These are phyloP conservation scores for Drechslerella dactyloides DNA, from an alignment of 2,329 filamentous ascomycete genomes.

Conservation along the genomic window DNA sequence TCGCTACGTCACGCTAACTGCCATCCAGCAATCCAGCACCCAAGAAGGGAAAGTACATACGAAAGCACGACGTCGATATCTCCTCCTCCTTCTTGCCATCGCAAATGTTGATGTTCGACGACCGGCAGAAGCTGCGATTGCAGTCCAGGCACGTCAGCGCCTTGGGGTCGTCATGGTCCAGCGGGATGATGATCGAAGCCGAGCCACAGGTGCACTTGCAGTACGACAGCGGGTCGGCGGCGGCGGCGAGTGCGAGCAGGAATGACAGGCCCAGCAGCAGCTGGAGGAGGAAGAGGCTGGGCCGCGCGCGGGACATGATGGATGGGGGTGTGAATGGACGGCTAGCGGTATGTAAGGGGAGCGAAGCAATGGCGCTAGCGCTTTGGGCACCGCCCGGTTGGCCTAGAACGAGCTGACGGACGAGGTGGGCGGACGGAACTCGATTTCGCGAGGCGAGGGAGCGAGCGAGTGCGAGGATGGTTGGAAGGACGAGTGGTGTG, in stretches of 20 bases:
- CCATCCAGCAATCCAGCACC: neutral
- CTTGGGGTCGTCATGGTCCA: conserved; percentile 61
- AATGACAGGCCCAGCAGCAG: conserved; percentile 38
- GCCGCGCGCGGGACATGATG: conserved; percentile 27
- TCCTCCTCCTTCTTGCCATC: conserved; percentile 69
- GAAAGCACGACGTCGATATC: conserved; percentile 71
- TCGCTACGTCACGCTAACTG: too few species aligned
- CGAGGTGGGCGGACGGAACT: too few species aligned
- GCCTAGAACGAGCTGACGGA: conserved; percentile 27
- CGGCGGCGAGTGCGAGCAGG: conserved; percentile 33
- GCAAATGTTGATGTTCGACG: conserved; percentile 69
- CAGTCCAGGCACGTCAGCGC: conserved; percentile 69
- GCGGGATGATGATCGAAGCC: conserved; percentile 72
- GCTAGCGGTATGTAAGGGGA: neutral
- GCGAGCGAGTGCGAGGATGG: too few species aligned
- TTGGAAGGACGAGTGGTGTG: neutral
- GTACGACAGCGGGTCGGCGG: conserved; percentile 59
- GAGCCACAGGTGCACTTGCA: conserved; percentile 75
- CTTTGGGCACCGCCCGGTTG: conserved; percentile 11
- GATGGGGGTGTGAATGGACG: neutral
- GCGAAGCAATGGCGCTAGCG: neutral
- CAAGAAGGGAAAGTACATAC: conserved; percentile 57
- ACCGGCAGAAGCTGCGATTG: conserved; percentile 71
- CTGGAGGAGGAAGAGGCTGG: conserved; percentile 34
- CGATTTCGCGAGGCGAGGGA: too few species aligned